Evolutionary conservation across 768 basidiomycete genomes (phyloP), one percentile per base, ranked within the genome.

Genomic region (Ephemerocybe angulata): DNA sequence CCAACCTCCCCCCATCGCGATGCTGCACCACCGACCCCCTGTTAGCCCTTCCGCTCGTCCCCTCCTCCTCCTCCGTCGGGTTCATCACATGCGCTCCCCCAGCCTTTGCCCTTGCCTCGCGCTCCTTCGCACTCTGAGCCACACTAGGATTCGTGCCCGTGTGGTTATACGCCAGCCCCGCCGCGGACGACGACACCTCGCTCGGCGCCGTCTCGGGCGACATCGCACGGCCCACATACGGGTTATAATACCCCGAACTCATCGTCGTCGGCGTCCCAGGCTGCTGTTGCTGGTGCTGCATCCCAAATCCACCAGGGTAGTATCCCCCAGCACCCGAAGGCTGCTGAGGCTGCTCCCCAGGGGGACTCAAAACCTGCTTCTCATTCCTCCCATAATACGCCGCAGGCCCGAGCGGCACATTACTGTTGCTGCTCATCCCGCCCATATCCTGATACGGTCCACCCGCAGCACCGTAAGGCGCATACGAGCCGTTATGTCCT

Each of bases 71-170:
- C 27, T 47, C 50, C 3, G 58, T 13, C 38, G 57, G 22, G 40
- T 54, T 38, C 22, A 54, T 42, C 21, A 42, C 40, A 42, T 42
- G 40, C 40, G 21, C 7, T 7, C 40, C 40, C 40, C 19, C 19
- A 35, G 10, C 33, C 11, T 19, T 21, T 13, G 10, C 40, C 30
- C 24, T 56, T 19, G 61, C 64, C 44, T 67, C 66, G n/a, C 59
- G 33, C 56, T 67, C 64, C 48, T 65, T 67, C 49, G 64, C 64
- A 24, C 50, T 57, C 50, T 50, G 37, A 30, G 43, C 40, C 37
- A 12, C 28, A 22, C 43, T 46, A 25, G 12, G 25, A 29, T 24
- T 17, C 13, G 19, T 22, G 19, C 42, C 24, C 3, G 19, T 22
- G 5, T 5, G 19, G 42, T 2, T 13, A 25, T 43, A 43, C 42